These are phyloP conservation scores for Bipolaris zeicola DNA, from an alignment of 2,329 filamentous ascomycete genomes.

Conservation along the genomic window DNA sequence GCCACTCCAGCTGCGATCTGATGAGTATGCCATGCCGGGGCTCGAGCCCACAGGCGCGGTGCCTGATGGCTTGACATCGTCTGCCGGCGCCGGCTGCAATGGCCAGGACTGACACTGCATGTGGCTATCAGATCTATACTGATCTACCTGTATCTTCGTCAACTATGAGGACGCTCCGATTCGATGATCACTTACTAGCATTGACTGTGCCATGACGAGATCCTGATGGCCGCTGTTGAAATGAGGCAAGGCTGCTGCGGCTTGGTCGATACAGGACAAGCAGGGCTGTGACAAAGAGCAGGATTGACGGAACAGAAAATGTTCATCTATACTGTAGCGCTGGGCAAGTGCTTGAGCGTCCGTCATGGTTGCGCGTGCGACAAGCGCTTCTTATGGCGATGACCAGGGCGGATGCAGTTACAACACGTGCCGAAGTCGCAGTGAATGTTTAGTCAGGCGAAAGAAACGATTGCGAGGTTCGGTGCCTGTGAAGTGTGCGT, in stretches of 20 bases:
- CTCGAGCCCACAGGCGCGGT: neutral
- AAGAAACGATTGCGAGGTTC: neutral
- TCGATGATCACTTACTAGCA: conserved; percentile 18
- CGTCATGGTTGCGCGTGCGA: conserved; percentile 19
- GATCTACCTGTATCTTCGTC: conserved; percentile 15
- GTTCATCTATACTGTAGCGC: conserved; percentile 6
- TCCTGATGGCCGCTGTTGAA: neutral
- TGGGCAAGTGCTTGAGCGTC: conserved; percentile 16
- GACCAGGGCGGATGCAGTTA: conserved; percentile 9
- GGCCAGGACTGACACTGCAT: conserved; percentile 14
- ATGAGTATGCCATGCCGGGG: neutral
- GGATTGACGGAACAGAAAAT: conserved; percentile 3
- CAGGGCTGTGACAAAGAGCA: conserved; percentile 8
- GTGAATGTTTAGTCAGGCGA: conserved; percentile 15
- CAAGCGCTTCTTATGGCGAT: conserved; percentile 12
- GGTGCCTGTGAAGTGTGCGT: conserved; percentile 18
- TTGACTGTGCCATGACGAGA: conserved; percentile 22
- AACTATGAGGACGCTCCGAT: neutral
- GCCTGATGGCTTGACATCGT: neutral
- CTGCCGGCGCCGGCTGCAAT: conserved; percentile 10
- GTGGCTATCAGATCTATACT: conserved; percentile 10
- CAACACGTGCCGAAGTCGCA: conserved; percentile 10
- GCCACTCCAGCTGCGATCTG: conserved; percentile 5
- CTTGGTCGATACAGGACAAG: conserved; percentile 4
- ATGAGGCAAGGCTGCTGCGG: neutral